Evolutionary conservation across 495 filamentous ascomycete genomes (phyloP).

Genomic region (Bacidia gigantensis): DNA sequence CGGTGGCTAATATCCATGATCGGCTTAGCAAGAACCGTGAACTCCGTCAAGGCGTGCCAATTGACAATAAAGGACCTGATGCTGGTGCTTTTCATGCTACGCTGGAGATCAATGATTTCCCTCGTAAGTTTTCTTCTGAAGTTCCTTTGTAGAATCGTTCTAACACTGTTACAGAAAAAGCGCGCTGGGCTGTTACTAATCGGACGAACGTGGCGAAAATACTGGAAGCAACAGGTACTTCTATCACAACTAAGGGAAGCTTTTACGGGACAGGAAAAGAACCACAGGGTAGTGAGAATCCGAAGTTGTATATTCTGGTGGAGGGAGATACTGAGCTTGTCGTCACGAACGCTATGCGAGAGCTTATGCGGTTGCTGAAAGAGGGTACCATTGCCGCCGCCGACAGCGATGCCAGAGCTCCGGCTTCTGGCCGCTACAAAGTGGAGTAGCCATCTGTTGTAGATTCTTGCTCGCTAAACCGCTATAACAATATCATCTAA

Average conservation of each 20-base stretch:
- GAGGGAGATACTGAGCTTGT: constrained; percentile 93
- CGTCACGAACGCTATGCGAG: constrained; percentile 81
- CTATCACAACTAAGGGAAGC: constrained; percentile 92
- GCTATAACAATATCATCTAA: not conserved
- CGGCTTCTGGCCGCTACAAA: constrained; percentile 75
- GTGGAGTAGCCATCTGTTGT: constrained; percentile 44
- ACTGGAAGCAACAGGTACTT: constrained; percentile 83
- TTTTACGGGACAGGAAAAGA: constrained; percentile 77
- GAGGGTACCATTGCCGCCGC: constrained; percentile 88
- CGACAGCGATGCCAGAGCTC: constrained; percentile 67
- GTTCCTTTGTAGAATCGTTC: constrained; percentile 17
- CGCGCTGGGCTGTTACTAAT: constrained; percentile 97
- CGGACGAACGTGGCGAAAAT: constrained; percentile 98
- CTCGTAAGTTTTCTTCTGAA: constrained; percentile 41
- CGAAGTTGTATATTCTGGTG: constrained; percentile 93
- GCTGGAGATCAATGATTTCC: constrained; percentile 98
- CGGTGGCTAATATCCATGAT: constrained; percentile 73
- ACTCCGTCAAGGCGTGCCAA: constrained; percentile 80
- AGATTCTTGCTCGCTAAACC: not conserved
- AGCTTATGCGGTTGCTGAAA: constrained; percentile 73
- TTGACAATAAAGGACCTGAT: constrained; percentile 97
- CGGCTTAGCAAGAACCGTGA: constrained; percentile 76
- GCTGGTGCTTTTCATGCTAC: constrained; percentile 95
- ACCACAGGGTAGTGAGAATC: constrained; percentile 54
- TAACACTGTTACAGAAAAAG: constrained; percentile 52